Evolutionary conservation across 73 alveolate genomes (phyloP).

Genomic region (Paramecium octaurelia): DNA sequence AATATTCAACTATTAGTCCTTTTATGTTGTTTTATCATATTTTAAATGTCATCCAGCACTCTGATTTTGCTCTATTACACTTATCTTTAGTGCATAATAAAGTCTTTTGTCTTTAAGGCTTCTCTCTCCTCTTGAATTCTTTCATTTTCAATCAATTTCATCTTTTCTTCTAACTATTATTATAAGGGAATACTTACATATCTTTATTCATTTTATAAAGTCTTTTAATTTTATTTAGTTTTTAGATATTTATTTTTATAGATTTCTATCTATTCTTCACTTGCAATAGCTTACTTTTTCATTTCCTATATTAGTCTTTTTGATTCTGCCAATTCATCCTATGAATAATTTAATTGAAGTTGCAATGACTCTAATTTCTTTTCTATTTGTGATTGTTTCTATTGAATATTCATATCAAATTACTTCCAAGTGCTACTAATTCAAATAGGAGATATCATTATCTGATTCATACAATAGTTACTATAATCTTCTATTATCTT

Average conservation of each 20-base stretch:
- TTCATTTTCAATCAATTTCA: constrained; percentile 29
- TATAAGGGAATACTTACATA: not conserved
- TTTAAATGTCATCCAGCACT: constrained; percentile 25
- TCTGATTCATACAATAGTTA: not conserved
- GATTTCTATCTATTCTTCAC: not conserved
- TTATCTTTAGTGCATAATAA: not conserved
- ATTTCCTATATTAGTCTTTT: not conserved
- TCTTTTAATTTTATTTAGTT: not conserved
- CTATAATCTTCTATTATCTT: not conserved
- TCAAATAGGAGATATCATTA: not conserved
- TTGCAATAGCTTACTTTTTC: not conserved
- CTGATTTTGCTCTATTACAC: not conserved
- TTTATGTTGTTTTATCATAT: not conserved
- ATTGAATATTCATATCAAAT: not conserved
- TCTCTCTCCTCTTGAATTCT: constrained; percentile 15
- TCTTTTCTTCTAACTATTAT: constrained; percentile 2
- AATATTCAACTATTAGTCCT: not conserved
- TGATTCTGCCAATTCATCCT: not conserved
- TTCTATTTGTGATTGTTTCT: not conserved
- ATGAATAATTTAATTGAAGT: not conserved
- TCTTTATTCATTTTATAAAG: not conserved
- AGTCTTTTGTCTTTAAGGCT: constrained; percentile 12
- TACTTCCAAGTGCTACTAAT: not conserved
- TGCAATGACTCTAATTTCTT: not conserved
- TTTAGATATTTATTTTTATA: constrained; percentile 3